A percentile compares a stretch with the other conserved stretches of the same genome.
Evolutionary conservation across 2,329 filamentous ascomycete species (phyloP).

Genomic region (Claviceps sorghi): DNA sequence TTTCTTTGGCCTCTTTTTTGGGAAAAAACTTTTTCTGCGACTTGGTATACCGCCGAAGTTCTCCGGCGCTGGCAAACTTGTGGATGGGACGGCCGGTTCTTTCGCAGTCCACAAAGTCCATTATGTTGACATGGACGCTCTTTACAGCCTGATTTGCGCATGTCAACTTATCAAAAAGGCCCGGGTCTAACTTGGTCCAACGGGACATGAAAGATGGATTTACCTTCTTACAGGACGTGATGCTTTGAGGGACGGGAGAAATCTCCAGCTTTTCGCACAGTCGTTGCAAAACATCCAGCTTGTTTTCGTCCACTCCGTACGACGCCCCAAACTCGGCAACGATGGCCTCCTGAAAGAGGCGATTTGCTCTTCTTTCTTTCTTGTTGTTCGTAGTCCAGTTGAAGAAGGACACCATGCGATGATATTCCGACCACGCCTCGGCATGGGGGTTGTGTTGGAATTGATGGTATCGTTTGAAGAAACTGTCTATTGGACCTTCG

Average conservation of each 20-base stretch:
- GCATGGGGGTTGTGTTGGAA: not conserved
- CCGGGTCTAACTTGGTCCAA: not conserved
- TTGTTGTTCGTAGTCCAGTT: not conserved
- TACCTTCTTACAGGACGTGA: slow-evolving; percentile 2
- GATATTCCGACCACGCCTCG: not conserved
- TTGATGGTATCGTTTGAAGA: not conserved
- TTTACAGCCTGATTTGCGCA: not conserved
- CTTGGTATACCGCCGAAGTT: not conserved
- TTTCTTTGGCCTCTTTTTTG: not conserved
- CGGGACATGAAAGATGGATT: not conserved
- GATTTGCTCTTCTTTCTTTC: not conserved
- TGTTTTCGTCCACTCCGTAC: not conserved
- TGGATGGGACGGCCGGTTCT: not conserved
- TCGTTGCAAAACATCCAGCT: not conserved
- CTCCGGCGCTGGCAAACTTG: not conserved
- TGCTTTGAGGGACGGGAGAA: not conserved
- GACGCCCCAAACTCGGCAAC: not conserved
- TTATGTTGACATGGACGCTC: slow-evolving; percentile 1
- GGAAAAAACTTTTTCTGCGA: not conserved
- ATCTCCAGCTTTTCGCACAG: slow-evolving; percentile 1
- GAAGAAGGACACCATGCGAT: not conserved
- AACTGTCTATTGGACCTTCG: not conserved
- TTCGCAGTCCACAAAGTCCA: slow-evolving; percentile 3
- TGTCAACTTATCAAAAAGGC: not conserved
- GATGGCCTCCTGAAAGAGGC: not conserved